A percentile compares a stretch with the other conserved stretches of the same genome.
These are phyloP conservation scores for Trichosporon inkin DNA, from an alignment of 1,284 basidiomycete genomes.

Conservation along the genomic window DNA sequence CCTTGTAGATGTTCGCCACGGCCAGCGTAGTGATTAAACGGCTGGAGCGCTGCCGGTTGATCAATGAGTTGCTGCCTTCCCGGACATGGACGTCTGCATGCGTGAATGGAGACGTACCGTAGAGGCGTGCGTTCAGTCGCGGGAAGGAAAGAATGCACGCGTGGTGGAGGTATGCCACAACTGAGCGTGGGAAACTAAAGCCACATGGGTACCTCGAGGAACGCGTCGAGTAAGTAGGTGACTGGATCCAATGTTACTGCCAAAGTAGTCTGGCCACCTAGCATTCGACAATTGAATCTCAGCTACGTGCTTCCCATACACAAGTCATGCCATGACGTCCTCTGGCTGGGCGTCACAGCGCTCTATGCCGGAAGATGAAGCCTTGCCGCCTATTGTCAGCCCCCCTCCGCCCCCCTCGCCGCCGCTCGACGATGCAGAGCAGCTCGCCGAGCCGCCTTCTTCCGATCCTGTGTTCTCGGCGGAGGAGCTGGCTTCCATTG, in stretches of 20 bases:
- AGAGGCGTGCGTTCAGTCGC: background rate
- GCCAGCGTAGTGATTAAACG: too few species aligned
- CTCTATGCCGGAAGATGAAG: background rate
- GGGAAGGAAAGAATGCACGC: background rate
- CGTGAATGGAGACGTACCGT: too few species aligned
- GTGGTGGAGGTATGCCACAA: background rate
- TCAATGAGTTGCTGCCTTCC: too few species aligned
- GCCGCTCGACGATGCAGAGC: background rate
- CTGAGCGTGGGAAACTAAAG: background rate
- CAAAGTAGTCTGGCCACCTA: too few species aligned
- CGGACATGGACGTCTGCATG: too few species aligned
- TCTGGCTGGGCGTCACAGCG: too few species aligned
- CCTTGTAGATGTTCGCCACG: too few species aligned
- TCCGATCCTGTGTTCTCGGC: background rate
- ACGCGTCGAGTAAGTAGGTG: background rate
- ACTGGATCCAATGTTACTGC: background rate
- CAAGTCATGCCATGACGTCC: slow-evolving; percentile 1
- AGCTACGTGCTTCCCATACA: too few species aligned
- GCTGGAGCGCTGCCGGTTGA: too few species aligned
- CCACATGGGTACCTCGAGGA: too few species aligned
- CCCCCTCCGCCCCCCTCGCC: background rate
- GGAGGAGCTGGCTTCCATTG: slow-evolving; percentile 8
- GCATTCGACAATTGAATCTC: too few species aligned
- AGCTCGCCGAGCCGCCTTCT: background rate
- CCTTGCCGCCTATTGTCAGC: background rate